Conservation (phyloP, 1,139 yeast genomes). For the Taphrina flavorubra region DNA sequence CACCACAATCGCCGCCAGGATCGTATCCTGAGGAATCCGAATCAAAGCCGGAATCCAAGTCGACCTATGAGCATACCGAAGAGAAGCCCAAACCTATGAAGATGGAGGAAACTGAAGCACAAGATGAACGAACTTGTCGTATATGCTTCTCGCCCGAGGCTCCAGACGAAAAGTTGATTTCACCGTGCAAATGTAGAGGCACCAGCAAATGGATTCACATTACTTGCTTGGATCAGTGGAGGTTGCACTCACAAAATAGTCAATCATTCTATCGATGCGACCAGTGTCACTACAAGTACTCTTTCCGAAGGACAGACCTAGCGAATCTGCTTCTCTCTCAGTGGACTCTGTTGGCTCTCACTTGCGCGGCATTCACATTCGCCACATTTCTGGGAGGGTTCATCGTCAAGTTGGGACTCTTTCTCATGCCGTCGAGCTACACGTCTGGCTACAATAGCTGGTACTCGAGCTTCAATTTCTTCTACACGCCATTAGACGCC, state of each 20-base stretch:
- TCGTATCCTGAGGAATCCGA: background rate
- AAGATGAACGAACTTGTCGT: slow-evolving; percentile 39
- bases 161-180: slow-evolving; percentile 32
- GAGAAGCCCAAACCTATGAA: background rate
- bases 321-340: slow-evolving; percentile 30
- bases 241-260: slow-evolving; percentile 26
- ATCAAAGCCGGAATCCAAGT: background rate
- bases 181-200: slow-evolving; percentile 38
- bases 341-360: slow-evolving; percentile 16
- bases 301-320: slow-evolving; percentile 38
- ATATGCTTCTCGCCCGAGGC: slow-evolving; percentile 31
- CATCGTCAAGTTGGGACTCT: slow-evolving; percentile 36
- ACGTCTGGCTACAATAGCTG: slow-evolving; percentile 8
- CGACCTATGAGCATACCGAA: background rate
- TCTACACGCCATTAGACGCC: slow-evolving; percentile 40
- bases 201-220: slow-evolving; percentile 38
- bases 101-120: slow-evolving; percentile 3
- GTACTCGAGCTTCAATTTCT: slow-evolving; percentile 30
- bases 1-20: background rate
- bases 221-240: slow-evolving; percentile 36
- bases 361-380: slow-evolving; percentile 16
- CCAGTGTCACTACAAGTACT: slow-evolving; percentile 40
- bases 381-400: slow-evolving; percentile 39
- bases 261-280: slow-evolving; percentile 38
- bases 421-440: slow-evolving; percentile 22